A percentile compares a stretch with the other conserved stretches of the same genome.
Evolutionary conservation across 192 early-diverging fungal genomes (phyloP).

Genomic region (Gorgonomyces haynaldii): DNA sequence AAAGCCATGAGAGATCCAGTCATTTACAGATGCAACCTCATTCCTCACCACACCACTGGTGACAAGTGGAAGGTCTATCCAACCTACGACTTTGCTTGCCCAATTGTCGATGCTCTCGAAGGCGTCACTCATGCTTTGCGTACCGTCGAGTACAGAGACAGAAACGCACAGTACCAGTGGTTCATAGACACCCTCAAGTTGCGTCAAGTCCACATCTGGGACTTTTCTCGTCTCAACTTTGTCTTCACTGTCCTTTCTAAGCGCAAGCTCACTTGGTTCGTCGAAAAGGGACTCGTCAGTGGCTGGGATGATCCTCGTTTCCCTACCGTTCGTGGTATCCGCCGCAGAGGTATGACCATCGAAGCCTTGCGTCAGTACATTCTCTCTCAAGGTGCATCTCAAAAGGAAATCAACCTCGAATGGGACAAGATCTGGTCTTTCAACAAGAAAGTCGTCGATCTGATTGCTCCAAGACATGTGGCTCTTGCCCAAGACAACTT

Average conservation of each 20-base stretch:
- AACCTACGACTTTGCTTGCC: conserved; percentile 97
- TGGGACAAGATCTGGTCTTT: conserved; percentile 99
- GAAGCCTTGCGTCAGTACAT: conserved; percentile 94
- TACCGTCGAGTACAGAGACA: conserved; percentile 96
- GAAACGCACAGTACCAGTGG: conserved; percentile 95
- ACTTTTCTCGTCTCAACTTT: conserved; percentile 92
- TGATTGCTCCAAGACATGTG: conserved; percentile 82
- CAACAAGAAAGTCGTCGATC: conserved; percentile 96
- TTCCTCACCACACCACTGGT: conserved; percentile 84
- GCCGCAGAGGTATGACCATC: conserved; percentile 93
- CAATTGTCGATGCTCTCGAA: conserved; percentile 89
- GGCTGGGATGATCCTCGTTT: conserved; percentile 52
- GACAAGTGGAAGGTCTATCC: conserved; percentile 94
- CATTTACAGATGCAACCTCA: conserved; percentile 86
- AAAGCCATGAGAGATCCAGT: conserved; percentile 93
- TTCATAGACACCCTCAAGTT: conserved; percentile 77
- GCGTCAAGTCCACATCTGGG: conserved; percentile 87
- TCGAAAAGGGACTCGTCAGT: conserved; percentile 68
- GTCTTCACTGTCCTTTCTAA: conserved; percentile 96
- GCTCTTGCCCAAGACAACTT: conserved; percentile 58
- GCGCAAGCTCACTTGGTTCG: conserved; percentile 96
- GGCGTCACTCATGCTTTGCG: conserved; percentile 97
- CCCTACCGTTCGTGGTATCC: conserved; percentile 62
- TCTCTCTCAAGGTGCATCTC: conserved; percentile 95
- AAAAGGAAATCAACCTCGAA: conserved; percentile 82